Percentiles rank a stretch among this genome's conserved stretches.
phyloP scores from a whole-genome alignment of 1,284 basidiomycete genomes.

The Microbotryum saponariae region DNA sequence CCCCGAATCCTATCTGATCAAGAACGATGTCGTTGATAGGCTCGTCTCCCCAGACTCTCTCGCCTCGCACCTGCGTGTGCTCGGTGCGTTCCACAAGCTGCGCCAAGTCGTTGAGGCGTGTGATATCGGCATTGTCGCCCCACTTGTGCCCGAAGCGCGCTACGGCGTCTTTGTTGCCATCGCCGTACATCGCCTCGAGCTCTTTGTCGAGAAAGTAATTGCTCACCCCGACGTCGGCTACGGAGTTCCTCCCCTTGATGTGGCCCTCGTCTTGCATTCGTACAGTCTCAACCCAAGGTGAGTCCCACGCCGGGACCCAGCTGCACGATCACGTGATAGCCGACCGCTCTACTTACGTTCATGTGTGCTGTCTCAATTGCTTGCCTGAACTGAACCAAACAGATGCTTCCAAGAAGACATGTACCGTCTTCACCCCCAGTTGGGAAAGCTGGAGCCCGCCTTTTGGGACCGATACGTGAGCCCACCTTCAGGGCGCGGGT shows the following conservation, averaged over 20 bases:
- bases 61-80: conserved; percentile 2
- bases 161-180: conserved; percentile 1
- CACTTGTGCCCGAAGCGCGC: background rate
- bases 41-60: background rate
- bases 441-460: background rate
- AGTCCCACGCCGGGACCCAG: background rate
- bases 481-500: background rate
- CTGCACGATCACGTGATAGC: background rate
- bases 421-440: background rate
- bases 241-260: background rate
- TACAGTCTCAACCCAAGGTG: conserved; percentile 1
- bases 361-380: background rate
- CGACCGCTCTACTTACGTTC: background rate
- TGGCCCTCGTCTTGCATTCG: background rate
- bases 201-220: background rate
- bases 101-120: background rate
- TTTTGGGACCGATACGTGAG: background rate
- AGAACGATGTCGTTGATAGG: background rate
- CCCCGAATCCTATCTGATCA: background rate
- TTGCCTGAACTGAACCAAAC: too few species aligned
- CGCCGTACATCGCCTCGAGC: background rate
- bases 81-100: conserved; percentile 6
- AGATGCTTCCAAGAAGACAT: conserved; percentile 3
- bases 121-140: background rate
- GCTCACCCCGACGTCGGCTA: background rate